Evolutionary conservation across 805 yeast species (phyloP).

Genomic region (Kodamaea jinghongensis): DNA sequence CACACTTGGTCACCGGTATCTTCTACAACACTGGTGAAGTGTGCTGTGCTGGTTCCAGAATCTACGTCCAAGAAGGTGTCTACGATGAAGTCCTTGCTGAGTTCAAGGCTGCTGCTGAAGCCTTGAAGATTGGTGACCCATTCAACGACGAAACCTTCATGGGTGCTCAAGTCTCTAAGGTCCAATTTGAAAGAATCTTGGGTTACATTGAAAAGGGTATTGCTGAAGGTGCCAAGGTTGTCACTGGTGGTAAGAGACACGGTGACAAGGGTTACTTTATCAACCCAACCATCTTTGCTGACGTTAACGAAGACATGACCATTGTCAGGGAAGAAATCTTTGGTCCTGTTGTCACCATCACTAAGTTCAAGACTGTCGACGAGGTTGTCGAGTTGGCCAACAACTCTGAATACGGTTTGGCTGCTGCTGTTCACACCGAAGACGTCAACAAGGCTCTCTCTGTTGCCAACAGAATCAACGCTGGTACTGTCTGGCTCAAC

Average conservation of each 20-base stretch:
- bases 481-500: constrained; percentile 93
- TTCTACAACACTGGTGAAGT: constrained; percentile 95
- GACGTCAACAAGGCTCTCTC: constrained; percentile 72
- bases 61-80: constrained; percentile 80
- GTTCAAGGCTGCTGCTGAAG: constrained; percentile 55
- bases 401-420: constrained; percentile 79
- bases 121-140: constrained; percentile 75
- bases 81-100: constrained; percentile 72
- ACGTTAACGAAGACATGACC: constrained; percentile 68
- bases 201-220: constrained; percentile 73
- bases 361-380: constrained; percentile 78
- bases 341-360: constrained; percentile 87
- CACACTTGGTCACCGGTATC: constrained; percentile 76
- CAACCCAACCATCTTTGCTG: constrained; percentile 83
- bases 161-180: constrained; percentile 88
- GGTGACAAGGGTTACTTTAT: constrained; percentile 70
- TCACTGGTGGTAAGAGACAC: constrained; percentile 78
- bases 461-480: constrained; percentile 69
- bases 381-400: constrained; percentile 79
- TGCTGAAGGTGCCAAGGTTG: constrained; percentile 78
- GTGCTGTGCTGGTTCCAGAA: constrained; percentile 92
- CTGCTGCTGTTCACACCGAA: constrained; percentile 85
- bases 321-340: constrained; percentile 89
- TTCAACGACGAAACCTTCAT: constrained; percentile 74
- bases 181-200: constrained; percentile 76